A percentile compares a stretch with the other conserved stretches of the same genome.
Evolutionary conservation across 768 basidiomycete genomes (phyloP).

Genomic region (Pleurotus platypus): DNA sequence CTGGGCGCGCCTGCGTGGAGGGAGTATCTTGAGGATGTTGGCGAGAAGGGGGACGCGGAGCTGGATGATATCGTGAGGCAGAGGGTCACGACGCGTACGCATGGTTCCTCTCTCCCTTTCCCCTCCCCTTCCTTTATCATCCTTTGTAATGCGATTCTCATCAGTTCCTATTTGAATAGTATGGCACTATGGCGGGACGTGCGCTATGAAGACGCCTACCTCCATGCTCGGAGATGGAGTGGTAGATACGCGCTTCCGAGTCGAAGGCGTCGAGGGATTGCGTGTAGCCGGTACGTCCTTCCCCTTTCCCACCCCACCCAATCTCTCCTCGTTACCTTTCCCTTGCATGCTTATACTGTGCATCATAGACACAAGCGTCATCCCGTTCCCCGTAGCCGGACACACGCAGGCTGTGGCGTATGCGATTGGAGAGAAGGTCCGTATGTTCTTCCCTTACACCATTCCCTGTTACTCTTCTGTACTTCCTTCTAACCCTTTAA

Average conservation of each 20-base stretch:
- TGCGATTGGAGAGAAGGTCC: slow-evolving; percentile 7
- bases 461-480: neutral
- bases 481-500: neutral
- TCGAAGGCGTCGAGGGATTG: neutral
- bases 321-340: neutral
- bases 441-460: neutral
- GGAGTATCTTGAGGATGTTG: neutral
- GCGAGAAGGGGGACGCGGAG: neutral
- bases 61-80: neutral
- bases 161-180: neutral
- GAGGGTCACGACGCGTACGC: slow-evolving; percentile 1
- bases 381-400: neutral
- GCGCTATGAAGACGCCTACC: neutral
- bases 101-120: neutral
- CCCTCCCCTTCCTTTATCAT: neutral
- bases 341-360: neutral
- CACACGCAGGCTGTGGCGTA: slow-evolving; percentile 5
- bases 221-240: neutral
- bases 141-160: neutral
- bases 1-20: slow-evolving; percentile 2
- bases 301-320: neutral
- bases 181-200: slow-evolving; percentile 8
- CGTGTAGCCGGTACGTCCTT: slow-evolving; percentile 3
- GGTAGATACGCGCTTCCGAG: neutral
- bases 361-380: slow-evolving; percentile 1